Conservation (phyloP, 257 asterid genomes). For the Scutellaria baicalensis region DNA sequence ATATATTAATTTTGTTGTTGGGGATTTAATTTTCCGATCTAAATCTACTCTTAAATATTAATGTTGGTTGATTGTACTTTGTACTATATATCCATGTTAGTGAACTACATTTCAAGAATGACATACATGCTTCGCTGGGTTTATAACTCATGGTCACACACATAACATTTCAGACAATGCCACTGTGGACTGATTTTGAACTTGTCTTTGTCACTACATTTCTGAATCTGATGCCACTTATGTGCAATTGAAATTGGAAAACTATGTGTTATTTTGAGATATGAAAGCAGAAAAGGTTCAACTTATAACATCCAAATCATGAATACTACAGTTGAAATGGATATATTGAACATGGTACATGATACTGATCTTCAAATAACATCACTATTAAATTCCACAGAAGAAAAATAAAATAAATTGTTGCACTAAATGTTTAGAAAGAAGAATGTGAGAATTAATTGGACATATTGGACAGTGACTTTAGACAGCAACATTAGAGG, state of each 20-base stretch:
- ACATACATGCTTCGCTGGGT: neutral
- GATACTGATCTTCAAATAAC: neutral
- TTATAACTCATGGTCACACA: conserved; percentile 11
- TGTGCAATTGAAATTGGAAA: neutral
- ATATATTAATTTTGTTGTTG: conserved; percentile 14
- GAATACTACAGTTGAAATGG: neutral
- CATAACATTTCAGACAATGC: neutral
- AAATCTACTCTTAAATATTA: neutral
- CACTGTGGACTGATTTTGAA: conserved; percentile 4
- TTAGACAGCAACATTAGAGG: no score
- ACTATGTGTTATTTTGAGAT: neutral
- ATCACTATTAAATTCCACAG: neutral
- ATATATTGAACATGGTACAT: neutral
- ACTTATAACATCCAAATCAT: neutral
- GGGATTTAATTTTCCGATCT: conserved; percentile 3
- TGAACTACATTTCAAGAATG: conserved; percentile 8
- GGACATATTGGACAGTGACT: neutral
- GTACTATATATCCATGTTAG: conserved; percentile 7
- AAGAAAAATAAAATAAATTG: neutral
- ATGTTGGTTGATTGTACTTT: conserved; percentile 1
- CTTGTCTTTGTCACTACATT: conserved; percentile 9
- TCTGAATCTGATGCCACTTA: conserved; percentile 7
- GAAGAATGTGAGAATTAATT: neutral
- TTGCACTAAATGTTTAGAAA: neutral
- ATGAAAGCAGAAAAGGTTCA: neutral